A percentile compares a stretch with the other conserved stretches of the same genome.
Conservation (phyloP, 495 filamentous ascomycete genomes). For the Xylaria venustula region DNA sequence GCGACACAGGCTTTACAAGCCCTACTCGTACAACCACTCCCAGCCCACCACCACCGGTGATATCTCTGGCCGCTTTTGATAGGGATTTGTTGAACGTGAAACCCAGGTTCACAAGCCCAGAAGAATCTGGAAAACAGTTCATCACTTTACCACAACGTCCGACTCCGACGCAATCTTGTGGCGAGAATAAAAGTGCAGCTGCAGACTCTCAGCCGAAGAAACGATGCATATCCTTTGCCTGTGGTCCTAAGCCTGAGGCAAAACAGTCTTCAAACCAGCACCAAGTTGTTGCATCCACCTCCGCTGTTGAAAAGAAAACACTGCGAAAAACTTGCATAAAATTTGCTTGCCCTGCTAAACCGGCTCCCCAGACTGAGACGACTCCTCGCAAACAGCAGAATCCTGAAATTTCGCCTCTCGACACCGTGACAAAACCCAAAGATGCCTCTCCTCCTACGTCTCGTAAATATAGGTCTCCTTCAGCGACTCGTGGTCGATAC, state of each 20-base stretch:
- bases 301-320: conserved; percentile 28
- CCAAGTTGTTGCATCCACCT: conserved; percentile 21
- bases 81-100: conserved; percentile 25
- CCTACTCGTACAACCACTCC: conserved; percentile 84
- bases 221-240: conserved; percentile 92
- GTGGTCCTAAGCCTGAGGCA: conserved; percentile 50
- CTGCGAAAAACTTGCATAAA: conserved; percentile 47
- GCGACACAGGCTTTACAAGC: conserved; percentile 88
- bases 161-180: conserved; percentile 14
- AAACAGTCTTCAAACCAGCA: conserved; percentile 29
- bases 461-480: conserved; percentile 41
- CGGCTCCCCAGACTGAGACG: conserved; percentile 17
- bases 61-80: conserved; percentile 22
- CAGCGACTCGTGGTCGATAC: conserved; percentile 42
- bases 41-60: conserved; percentile 70
- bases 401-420: conserved; percentile 16
- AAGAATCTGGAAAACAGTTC: conserved; percentile 12
- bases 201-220: conserved; percentile 50
- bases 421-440: conserved; percentile 21
- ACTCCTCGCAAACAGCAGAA: conserved; percentile 16
- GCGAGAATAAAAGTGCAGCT: conserved; percentile 25
- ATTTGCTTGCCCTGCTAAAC: conserved; percentile 48
- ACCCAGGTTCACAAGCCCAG: conserved; percentile 12
- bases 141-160: not conserved
- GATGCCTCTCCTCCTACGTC: conserved; percentile 36